phyloP scores from a whole-genome alignment of 2,329 filamentous ascomycete species.

The Verticillium klebahnii region DNA sequence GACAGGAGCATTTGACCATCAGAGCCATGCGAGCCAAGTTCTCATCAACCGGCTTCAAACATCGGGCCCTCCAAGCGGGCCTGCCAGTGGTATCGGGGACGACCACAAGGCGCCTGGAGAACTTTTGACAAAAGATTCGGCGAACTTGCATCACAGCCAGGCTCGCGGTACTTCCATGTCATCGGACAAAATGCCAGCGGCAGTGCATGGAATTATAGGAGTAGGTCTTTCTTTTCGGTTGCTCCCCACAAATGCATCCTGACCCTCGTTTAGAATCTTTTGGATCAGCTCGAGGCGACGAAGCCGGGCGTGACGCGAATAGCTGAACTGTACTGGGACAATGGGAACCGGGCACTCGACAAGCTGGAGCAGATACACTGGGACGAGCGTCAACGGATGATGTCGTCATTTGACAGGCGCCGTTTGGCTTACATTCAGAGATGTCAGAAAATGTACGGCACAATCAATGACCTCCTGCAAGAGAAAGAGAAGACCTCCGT shows the following conservation, averaged over 20 bases:
- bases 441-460: background rate
- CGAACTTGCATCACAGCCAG: background rate
- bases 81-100: no score
- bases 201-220: background rate
- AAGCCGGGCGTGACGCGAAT: background rate
- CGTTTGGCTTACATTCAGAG: background rate
- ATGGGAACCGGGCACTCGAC: background rate
- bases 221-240: background rate
- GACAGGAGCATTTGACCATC: background rate
- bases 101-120: no score
- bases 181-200: background rate
- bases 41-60: background rate
- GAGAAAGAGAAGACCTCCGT: background rate
- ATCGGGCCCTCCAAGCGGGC: no score
- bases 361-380: background rate
- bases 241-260: background rate
- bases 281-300: background rate
- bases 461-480: background rate
- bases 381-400: background rate
- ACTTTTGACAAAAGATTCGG: no score
- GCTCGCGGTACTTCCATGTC: background rate
- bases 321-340: background rate
- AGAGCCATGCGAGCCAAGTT: background rate
- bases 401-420: background rate
- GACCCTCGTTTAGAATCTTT: background rate